Conservation (phyloP, 495 filamentous ascomycete species). For the Thozetella sp. region DNA sequence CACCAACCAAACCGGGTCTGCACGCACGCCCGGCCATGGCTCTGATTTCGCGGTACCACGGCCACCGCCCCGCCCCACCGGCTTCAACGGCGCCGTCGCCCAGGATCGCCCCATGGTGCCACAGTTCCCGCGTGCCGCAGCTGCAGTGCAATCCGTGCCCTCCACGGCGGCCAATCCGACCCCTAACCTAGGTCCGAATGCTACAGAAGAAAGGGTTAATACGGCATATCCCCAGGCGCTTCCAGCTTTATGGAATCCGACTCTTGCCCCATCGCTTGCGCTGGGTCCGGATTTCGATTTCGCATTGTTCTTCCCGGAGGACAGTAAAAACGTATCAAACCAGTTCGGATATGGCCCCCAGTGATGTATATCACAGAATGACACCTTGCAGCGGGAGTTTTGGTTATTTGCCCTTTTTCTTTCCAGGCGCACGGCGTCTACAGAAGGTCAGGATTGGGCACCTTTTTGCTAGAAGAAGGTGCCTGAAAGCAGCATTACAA, state of each 20-base stretch:
- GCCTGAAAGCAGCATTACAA: background rate
- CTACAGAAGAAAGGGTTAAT: no score
- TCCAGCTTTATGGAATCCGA: background rate
- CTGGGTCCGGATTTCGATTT: background rate
- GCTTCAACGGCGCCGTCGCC: background rate
- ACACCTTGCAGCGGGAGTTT: background rate
- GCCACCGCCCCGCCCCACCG: no score
- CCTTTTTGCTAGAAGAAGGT: background rate
- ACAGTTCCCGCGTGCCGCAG: no score
- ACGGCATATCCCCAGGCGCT: background rate
- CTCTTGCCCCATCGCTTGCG: background rate
- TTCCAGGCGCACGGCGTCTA: background rate
- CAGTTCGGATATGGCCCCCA: background rate
- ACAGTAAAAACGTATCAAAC: background rate
- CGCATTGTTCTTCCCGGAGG: background rate
- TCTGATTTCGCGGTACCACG: background rate
- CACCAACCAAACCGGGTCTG: background rate
- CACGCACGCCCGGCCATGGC: background rate
- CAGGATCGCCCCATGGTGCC: background rate
- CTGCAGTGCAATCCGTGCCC: no score
- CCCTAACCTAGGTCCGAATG: no score
- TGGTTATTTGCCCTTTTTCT: background rate
- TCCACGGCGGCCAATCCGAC: no score
- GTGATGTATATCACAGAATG: background rate
- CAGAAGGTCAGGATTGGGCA: background rate